Evolutionary conservation across 768 basidiomycete genomes (phyloP).

Genomic region (Termitomyces sp.): DNA sequence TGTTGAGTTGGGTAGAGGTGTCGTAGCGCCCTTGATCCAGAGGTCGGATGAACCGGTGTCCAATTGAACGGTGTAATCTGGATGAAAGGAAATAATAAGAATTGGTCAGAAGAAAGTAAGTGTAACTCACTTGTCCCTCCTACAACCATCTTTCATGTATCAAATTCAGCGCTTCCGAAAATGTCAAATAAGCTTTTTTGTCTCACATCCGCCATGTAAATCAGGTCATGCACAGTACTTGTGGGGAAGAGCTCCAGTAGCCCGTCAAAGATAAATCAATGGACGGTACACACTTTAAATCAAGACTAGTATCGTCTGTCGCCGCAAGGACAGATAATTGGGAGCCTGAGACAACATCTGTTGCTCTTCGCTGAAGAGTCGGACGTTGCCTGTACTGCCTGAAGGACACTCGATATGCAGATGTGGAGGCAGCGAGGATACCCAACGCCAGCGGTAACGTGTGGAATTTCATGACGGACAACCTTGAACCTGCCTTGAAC

Average conservation of each 20-base stretch:
- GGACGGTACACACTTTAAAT: conserved; percentile 38
- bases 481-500: neutral
- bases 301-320: conserved; percentile 30
- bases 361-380: conserved; percentile 33
- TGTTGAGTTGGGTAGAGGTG: conserved; percentile 44
- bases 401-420: conserved; percentile 46
- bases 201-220: conserved; percentile 77
- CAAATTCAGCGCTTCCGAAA: neutral
- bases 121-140: conserved; percentile 47
- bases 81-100: conserved; percentile 6
- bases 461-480: conserved; percentile 37
- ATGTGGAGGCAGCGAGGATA: conserved; percentile 29
- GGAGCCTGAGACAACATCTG: conserved; percentile 21
- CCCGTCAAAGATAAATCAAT: neutral
- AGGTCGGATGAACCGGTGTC: conserved; percentile 87
- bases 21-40: conserved; percentile 53
- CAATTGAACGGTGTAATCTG: conserved; percentile 73
- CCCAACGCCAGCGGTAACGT: conserved; percentile 35
- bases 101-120: neutral
- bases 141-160: conserved; percentile 52
- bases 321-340: conserved; percentile 32
- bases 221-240: conserved; percentile 72
- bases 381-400: conserved; percentile 36
- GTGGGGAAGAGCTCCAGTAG: neutral
- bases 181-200: conserved; percentile 2